A percentile compares a stretch with the other conserved stretches of the same genome.
These are phyloP conservation scores for Albifimbria verrucaria DNA, from an alignment of 2,329 filamentous ascomycete species.

Conservation along the genomic window DNA sequence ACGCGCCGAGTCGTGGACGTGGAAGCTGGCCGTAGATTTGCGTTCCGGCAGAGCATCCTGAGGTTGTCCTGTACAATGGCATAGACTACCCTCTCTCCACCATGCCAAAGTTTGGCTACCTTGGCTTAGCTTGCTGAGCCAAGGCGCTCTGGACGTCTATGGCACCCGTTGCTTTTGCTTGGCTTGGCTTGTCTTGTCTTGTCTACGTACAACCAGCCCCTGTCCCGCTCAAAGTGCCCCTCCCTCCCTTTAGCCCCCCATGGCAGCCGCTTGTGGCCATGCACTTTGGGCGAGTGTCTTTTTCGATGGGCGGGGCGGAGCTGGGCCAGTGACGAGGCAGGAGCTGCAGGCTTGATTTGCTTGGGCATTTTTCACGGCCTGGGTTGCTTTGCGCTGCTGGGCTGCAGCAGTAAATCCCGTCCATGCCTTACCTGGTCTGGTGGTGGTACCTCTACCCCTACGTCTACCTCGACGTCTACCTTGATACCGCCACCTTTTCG, in stretches of 20 bases:
- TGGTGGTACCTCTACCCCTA: too few relatives aligned
- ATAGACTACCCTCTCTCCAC: too few relatives aligned
- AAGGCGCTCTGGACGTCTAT: too few relatives aligned
- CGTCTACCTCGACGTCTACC: too few relatives aligned
- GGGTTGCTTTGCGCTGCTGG: neutral
- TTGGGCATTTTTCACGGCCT: neutral
- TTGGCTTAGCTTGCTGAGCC: too few relatives aligned
- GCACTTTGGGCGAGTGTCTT: slow-evolving; percentile 1
- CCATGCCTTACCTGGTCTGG: too few relatives aligned
- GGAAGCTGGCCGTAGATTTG: too few relatives aligned
- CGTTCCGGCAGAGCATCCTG: too few relatives aligned
- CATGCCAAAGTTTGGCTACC: too few relatives aligned
- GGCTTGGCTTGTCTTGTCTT: neutral
- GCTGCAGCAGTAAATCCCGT: neutral
- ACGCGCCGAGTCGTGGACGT: too few relatives aligned
- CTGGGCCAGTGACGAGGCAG: neutral
- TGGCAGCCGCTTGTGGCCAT: neutral
- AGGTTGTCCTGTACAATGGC: too few relatives aligned
- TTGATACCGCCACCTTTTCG: neutral
- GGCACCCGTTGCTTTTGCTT: too few relatives aligned
- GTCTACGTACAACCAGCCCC: neutral
- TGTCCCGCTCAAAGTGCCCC: neutral
- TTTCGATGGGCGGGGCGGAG: neutral
- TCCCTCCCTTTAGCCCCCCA: neutral
- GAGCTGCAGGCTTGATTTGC: neutral